A percentile compares a stretch with the other conserved stretches of the same genome.
Evolutionary conservation across 1,139 yeast species (phyloP).

Genomic region (Diutina neorugosa): DNA sequence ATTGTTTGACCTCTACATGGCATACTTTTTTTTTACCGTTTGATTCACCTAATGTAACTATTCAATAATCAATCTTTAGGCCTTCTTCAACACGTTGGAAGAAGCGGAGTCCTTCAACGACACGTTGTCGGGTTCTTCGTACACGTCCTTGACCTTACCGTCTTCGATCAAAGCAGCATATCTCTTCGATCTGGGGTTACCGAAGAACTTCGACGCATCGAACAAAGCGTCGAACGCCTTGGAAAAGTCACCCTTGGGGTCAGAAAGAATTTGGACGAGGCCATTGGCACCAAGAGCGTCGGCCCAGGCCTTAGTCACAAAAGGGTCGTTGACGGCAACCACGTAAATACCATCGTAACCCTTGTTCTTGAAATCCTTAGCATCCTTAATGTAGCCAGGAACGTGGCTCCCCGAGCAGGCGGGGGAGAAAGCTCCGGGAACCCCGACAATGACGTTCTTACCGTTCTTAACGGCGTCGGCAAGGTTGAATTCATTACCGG

Average conservation of each 20-base stretch:
- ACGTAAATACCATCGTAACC: slow-evolving; percentile 53
- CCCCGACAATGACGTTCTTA: slow-evolving; percentile 59
- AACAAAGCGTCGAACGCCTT: slow-evolving; percentile 49
- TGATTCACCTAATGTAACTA: neutral
- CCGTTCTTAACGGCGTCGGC: slow-evolving; percentile 41
- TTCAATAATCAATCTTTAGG: slow-evolving; percentile 9
- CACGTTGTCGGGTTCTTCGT: slow-evolving; percentile 74
- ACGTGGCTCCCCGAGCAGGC: slow-evolving; percentile 71
- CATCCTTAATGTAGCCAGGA: slow-evolving; percentile 57
- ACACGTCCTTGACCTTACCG: slow-evolving; percentile 53
- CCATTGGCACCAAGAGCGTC: slow-evolving; percentile 26
- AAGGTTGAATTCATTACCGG: slow-evolving; percentile 52
- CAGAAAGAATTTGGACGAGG: slow-evolving; percentile 55
- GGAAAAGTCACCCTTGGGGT: slow-evolving; percentile 62
- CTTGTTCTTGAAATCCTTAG: slow-evolving; percentile 43
- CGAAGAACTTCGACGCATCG: slow-evolving; percentile 64
- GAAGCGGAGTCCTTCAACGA: slow-evolving; percentile 45
- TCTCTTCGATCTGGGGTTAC: slow-evolving; percentile 64
- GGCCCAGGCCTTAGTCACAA: slow-evolving; percentile 76
- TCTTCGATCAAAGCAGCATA: slow-evolving; percentile 66
- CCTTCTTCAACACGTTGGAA: slow-evolving; percentile 21
- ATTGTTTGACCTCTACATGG: neutral
- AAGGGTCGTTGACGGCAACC: slow-evolving; percentile 76
- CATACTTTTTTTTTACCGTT: neutral
- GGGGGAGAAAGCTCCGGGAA: slow-evolving; percentile 88